Base-by-base conservation (phyloP, 2,329 filamentous ascomycete species). In the Penicillium occitanis region DNA sequence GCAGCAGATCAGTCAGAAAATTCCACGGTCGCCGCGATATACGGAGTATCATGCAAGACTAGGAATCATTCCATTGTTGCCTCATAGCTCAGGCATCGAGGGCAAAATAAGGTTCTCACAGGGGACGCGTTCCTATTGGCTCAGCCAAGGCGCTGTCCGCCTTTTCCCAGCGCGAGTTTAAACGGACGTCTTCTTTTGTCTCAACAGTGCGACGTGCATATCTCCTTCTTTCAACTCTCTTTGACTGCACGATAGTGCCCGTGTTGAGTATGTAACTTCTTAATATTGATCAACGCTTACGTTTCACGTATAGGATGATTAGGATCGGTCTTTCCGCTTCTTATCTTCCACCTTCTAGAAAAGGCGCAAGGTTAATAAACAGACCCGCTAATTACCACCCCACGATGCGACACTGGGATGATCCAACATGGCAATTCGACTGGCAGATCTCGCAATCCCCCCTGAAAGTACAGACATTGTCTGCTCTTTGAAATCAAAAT, bases 371-470 rank as follows among this genome's bases (percentile, higher is more conserved):
- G 19, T 28, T 40, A 59, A 44, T 37, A 30, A 60, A 46, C 37
- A 13, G 57, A 28, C 57, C 57, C 57, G 57, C 57, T 60, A 42
- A 60, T n/a, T 60, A 60, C 57, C 57, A 60, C 57, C 57, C 35
- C 37, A 60, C 35, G 57, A 60, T 60, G 22, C 57, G 42, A 60
- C 57, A 19, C 37, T 33, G 22, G 37, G 14, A n/a, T 46, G 22
- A 44, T 46, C 57, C 35, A 44, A 42, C 7, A 40, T 42, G 22
- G 55, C 33, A 59, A n/a, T 44, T 59, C 22, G 19, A 11, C 19
- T 10, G 13, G 33, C 35, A 2, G 57, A 37, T 59, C 35, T 22
- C 35, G 37, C 35, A 28, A 28, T 44, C 0, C n/a, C 17, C n/a
- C 57, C 17, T 35, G 13, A 28, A 42, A 3, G 37, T 28, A 25